Evolutionary conservation across 768 basidiomycete genomes (phyloP).

Genomic region (Daedaleopsis sinensis): DNA sequence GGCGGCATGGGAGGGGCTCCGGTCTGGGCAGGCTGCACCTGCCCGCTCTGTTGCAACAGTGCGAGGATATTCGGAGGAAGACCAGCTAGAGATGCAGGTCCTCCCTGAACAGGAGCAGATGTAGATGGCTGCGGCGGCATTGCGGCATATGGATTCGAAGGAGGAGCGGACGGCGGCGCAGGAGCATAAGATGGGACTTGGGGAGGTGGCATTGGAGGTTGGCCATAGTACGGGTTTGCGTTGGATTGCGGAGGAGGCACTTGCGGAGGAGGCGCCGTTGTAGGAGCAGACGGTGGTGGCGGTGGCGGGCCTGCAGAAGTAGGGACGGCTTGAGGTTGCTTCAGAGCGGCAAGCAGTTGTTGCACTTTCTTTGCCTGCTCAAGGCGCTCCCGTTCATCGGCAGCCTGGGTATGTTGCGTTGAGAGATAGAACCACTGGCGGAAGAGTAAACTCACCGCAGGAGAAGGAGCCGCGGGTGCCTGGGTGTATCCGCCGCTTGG

Average conservation of each 20-base stretch:
- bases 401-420: slow-evolving; percentile 36
- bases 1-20: slow-evolving; percentile 31
- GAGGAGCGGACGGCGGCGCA: slow-evolving; percentile 27
- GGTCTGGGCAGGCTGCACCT: slow-evolving; percentile 37
- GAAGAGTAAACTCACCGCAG: slow-evolving; percentile 34
- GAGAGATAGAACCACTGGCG: no score
- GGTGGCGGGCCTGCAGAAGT: slow-evolving; percentile 23
- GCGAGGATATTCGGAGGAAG: slow-evolving; percentile 75
- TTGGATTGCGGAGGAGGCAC: slow-evolving; percentile 21
- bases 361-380: slow-evolving; percentile 90
- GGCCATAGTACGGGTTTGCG: slow-evolving; percentile 15
- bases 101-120: slow-evolving; percentile 35
- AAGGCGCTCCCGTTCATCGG: slow-evolving; percentile 67
- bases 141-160: slow-evolving; percentile 32
- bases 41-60: slow-evolving; percentile 53
- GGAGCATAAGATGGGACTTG: slow-evolving; percentile 20
- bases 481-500: slow-evolving; percentile 26
- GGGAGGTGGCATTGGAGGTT: slow-evolving; percentile 21
- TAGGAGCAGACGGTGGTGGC: slow-evolving; percentile 31
- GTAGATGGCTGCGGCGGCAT: slow-evolving; percentile 30
- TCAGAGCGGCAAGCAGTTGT: slow-evolving; percentile 80
- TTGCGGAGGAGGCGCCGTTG: slow-evolving; percentile 37
- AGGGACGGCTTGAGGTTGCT: slow-evolving; percentile 57
- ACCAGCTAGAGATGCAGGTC: slow-evolving; percentile 36
- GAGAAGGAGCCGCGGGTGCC: slow-evolving; percentile 34